phyloP scores from a whole-genome alignment of 352 stramenopile genomes.

The Phytophthora tentaculata region DNA sequence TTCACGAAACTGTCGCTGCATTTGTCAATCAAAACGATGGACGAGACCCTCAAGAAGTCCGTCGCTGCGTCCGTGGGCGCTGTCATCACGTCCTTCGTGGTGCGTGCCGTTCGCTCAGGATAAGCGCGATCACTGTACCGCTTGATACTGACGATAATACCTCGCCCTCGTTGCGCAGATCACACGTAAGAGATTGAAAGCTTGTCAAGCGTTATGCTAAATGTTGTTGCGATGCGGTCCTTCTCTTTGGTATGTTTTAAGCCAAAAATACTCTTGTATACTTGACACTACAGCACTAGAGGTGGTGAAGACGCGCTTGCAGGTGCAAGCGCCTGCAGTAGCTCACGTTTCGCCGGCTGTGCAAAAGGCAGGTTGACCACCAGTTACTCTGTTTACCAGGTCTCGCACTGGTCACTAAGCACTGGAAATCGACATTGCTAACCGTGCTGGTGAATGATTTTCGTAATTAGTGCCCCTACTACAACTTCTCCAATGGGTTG shows the following conservation, averaged over 20 bases:
- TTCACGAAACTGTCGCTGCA: background rate
- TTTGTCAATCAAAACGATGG: slow-evolving; percentile 41
- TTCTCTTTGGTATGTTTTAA: too few species aligned
- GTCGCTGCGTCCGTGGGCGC: slow-evolving; percentile 66
- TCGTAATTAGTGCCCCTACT: slow-evolving; percentile 62
- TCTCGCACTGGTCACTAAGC: background rate
- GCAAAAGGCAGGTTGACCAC: slow-evolving; percentile 44
- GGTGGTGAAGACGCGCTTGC: slow-evolving; percentile 86
- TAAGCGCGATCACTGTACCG: background rate
- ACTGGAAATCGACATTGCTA: slow-evolving; percentile 12
- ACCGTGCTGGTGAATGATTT: background rate
- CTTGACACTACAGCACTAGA: slow-evolving; percentile 62
- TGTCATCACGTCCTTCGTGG: slow-evolving; percentile 72
- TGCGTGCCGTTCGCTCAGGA: slow-evolving; percentile 31
- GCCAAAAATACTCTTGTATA: too few species aligned
- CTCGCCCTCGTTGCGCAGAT: slow-evolving; percentile 42
- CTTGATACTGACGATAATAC: background rate
- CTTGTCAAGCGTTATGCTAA: too few species aligned
- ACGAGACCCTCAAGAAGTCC: slow-evolving; percentile 76
- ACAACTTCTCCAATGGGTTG: slow-evolving; percentile 82
- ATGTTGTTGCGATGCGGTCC: too few species aligned
- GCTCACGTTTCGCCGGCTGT: slow-evolving; percentile 52
- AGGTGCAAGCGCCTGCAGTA: slow-evolving; percentile 73
- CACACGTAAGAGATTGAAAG: slow-evolving; percentile 78
- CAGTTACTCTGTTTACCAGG: slow-evolving; percentile 2